phyloP scores from a whole-genome alignment of 2,329 filamentous ascomycete genomes.

The Arthrocladium fulminans region DNA sequence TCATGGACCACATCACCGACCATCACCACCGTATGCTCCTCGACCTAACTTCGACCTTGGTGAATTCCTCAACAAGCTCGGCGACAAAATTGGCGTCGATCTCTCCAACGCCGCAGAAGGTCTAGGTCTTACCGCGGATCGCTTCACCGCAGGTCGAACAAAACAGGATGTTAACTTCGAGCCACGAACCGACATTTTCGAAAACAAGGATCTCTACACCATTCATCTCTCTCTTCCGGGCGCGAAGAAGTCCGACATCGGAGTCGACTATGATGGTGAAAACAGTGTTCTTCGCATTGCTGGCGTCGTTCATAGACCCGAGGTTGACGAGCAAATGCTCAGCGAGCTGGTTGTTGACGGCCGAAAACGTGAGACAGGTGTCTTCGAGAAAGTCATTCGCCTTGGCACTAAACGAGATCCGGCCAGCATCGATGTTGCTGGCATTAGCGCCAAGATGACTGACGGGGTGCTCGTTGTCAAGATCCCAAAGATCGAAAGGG shows the following conservation, averaged over 20 bases:
- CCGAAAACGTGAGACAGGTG: slow-evolving; percentile 64
- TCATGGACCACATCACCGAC: slow-evolving; percentile 17
- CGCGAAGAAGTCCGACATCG: slow-evolving; percentile 68
- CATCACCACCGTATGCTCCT: slow-evolving; percentile 17
- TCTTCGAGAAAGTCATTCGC: slow-evolving; percentile 62
- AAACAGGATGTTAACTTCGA: slow-evolving; percentile 29
- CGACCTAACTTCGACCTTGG: slow-evolving; percentile 18
- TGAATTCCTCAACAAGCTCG: slow-evolving; percentile 25
- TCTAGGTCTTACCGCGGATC: slow-evolving; percentile 19
- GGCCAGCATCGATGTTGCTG: slow-evolving; percentile 56
- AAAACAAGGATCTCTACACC: slow-evolving; percentile 55
- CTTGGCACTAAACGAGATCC: slow-evolving; percentile 46
- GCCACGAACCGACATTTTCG: slow-evolving; percentile 56
- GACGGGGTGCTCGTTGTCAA: slow-evolving; percentile 68
- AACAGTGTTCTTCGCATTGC: slow-evolving; percentile 56
- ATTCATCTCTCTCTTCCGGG: slow-evolving; percentile 68
- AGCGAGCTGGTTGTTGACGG: slow-evolving; percentile 56
- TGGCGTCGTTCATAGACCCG: slow-evolving; percentile 64
- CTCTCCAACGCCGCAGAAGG: slow-evolving; percentile 20
- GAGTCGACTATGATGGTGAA: slow-evolving; percentile 65
- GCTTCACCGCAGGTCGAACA: slow-evolving; percentile 10
- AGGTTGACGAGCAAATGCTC: slow-evolving; percentile 60
- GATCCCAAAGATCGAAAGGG: slow-evolving; percentile 63
- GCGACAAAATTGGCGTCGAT: slow-evolving; percentile 26
- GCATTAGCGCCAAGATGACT: slow-evolving; percentile 66